Percentiles rank a stretch among this genome's conserved stretches.
These are phyloP conservation scores for Centrapalus pauciflorus DNA, from an alignment of 129 eudicot species.

Conservation along the genomic window DNA sequence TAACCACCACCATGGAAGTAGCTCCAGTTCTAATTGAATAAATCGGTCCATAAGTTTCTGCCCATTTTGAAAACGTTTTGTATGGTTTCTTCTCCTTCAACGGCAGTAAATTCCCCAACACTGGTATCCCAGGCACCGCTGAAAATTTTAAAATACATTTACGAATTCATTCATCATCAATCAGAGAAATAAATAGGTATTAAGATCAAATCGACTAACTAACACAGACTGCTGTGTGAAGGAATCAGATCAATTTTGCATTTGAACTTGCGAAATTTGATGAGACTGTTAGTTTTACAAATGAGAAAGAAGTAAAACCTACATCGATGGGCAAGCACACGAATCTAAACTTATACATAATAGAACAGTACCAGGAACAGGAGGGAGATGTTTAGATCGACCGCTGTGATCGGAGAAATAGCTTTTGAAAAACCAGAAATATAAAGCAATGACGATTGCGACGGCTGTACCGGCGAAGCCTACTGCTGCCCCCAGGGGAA, in stretches of 20 bases:
- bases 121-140: constrained; percentile 58
- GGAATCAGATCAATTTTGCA: too few relatives aligned
- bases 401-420: constrained; percentile 23
- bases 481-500: constrained; percentile 31
- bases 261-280: too few relatives aligned
- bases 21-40: constrained; percentile 57
- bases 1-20: constrained; percentile 45
- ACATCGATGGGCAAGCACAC: not conserved
- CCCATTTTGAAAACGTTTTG: constrained; percentile 58
- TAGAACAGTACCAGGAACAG: constrained; percentile 26
- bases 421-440: constrained; percentile 28
- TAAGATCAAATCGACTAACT: too few relatives aligned
- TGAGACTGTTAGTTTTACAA: not conserved
- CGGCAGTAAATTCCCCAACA: constrained; percentile 60
- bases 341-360: too few relatives aligned
- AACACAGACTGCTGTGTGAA: too few relatives aligned
- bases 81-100: constrained; percentile 67
- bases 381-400: constrained; percentile 31
- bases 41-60: constrained; percentile 54
- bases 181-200: not conserved
- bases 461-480: constrained; percentile 39
- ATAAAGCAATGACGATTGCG: constrained; percentile 31
- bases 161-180: not conserved
- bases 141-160: constrained; percentile 28
- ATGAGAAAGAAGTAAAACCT: not conserved